Evolutionary conservation across 1,139 yeast genomes (phyloP).

Genomic region (Pichia sp.): DNA sequence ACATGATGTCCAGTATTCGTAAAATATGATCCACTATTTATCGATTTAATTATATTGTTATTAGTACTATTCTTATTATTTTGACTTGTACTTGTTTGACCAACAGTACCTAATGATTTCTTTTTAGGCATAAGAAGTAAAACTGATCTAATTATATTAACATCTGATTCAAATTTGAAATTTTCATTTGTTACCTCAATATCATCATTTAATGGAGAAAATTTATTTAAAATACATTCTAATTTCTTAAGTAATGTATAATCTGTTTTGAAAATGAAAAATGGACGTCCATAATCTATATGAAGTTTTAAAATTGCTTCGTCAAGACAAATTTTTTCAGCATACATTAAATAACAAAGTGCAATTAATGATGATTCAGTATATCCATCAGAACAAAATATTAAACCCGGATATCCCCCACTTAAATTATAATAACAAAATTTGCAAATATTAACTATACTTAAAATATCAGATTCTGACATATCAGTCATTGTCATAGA

Average conservation of each 20-base stretch:
- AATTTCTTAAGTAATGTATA: conserved; percentile 56
- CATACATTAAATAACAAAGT: conserved; percentile 63
- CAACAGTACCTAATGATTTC: conserved; percentile 1
- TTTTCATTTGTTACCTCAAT: conserved; percentile 5
- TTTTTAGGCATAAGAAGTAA: conserved; percentile 19
- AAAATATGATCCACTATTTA: too few relatives aligned
- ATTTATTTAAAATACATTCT: conserved; percentile 50
- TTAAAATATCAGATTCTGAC: conserved; percentile 45
- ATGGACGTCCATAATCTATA: conserved; percentile 60
- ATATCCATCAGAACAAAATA: conserved; percentile 86
- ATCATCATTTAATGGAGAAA: conserved; percentile 39
- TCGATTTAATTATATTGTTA: too few relatives aligned
- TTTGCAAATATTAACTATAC: conserved; percentile 59
- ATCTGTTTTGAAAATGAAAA: conserved; percentile 75
- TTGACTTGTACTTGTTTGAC: background rate
- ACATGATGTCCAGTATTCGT: conserved; percentile 27
- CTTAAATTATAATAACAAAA: conserved; percentile 39
- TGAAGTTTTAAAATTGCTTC: conserved; percentile 57
- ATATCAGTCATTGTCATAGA: conserved; percentile 68
- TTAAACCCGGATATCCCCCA: conserved; percentile 33
- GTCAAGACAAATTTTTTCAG: conserved; percentile 41
- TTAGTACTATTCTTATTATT: too few relatives aligned
- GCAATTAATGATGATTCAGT: conserved; percentile 79
- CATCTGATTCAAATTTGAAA: conserved; percentile 19
- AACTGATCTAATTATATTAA: conserved; percentile 15